Base-by-base conservation (phyloP, 2,329 filamentous ascomycete species). In the Aspergillus ibericus region DNA sequence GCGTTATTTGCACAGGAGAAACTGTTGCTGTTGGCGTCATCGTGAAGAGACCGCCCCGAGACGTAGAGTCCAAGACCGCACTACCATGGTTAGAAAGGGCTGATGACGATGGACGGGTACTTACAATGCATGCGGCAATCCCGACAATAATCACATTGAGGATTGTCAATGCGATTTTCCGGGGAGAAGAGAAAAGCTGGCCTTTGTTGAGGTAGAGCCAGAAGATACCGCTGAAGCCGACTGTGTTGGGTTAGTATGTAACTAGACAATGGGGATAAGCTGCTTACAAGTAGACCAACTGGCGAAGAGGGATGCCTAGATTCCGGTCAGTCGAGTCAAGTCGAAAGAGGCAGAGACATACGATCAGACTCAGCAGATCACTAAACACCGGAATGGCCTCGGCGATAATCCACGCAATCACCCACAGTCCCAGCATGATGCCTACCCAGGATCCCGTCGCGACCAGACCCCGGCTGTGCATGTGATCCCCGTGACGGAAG, bases 381-480 rank as follows among this genome's bases (percentile, higher is more conserved):
- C 84, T 84, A 76, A 90, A 91, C 53, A 85, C 82, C 1, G 88
- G 88, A 6, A 90, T 85, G 0, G 84, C 83, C 70, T 88, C 83
- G 10, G 88, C 86, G 56, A 91, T 85, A 53, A 90, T 68, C 79
- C 85, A 88, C 1, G 85, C 84, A 12, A 87, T 59, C 1, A 83
- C 65, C 83, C 86, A 89, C n/a, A 84, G 70, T 9, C 66, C 70
- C 0, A 80, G 67, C 1, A 82, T 80, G 35, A 90, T 82, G 2
- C 61, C 77, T 5, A 84, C 64, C 88, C 88, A 90, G 10, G 79
- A 79, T 1, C 79, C 68, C 60, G 80, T 82, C 7, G 83, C 81
- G 0, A 78, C 59, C 50, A 74, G 73, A 36, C 78, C 83, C 53
- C 77, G 76, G 58, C 78, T 76, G 52, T 76, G 73, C 69, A 83